These are phyloP conservation scores for Apiotrichum porosum DNA, from an alignment of 1,284 basidiomycete species.

Conservation along the genomic window DNA sequence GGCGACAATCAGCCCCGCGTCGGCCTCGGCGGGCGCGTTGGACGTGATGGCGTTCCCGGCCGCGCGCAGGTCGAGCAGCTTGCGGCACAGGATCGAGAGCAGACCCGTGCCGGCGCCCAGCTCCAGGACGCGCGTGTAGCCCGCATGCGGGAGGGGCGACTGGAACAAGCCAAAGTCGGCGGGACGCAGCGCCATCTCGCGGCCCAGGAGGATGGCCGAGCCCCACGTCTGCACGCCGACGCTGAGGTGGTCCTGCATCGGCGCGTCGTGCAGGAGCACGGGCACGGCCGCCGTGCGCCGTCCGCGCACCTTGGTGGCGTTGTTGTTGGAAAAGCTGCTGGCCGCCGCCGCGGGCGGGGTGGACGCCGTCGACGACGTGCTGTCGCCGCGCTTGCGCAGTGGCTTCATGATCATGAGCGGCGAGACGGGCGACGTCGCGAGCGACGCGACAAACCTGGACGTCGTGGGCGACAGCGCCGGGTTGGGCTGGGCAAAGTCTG, in stretches of 20 bases:
- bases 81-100: constrained; percentile 61
- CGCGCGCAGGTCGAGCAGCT: constrained; percentile 53
- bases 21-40: constrained; percentile 5
- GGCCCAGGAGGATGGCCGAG: constrained; percentile 71
- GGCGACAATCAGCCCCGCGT: constrained; percentile 55
- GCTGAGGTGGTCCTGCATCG: constrained; percentile 66
- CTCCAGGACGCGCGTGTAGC: constrained; percentile 60
- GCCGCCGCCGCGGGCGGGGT: too few species aligned
- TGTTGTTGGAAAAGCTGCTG: too few species aligned
- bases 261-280: constrained; percentile 64
- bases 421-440: constrained; percentile 34
- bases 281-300: constrained; percentile 27
- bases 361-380: not conserved
- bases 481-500: constrained; percentile 14
- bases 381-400: constrained; percentile 1
- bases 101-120: constrained; percentile 84
- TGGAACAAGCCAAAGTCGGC: constrained; percentile 34
- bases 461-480: constrained; percentile 36
- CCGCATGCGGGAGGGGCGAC: constrained; percentile 28
- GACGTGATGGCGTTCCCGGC: constrained; percentile 1
- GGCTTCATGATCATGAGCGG: constrained; percentile 13
- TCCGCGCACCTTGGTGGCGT: not conserved
- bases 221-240: constrained; percentile 92
- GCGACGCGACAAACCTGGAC: constrained; percentile 29
- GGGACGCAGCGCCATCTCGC: constrained; percentile 65